Evolutionary conservation across 257 asterid species (phyloP).

Genomic region (Agastache rugosa): DNA sequence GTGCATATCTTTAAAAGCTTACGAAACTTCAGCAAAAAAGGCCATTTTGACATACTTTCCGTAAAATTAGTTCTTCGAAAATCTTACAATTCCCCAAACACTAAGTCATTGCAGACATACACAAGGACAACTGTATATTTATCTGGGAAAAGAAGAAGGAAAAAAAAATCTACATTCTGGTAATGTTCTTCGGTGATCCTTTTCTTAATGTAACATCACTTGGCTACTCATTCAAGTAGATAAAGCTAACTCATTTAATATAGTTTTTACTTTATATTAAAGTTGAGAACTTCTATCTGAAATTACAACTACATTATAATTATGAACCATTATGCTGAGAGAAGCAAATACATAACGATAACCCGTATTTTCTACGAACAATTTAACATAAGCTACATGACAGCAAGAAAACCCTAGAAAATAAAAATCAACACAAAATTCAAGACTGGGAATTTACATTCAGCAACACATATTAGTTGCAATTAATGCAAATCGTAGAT

Average conservation of each 20-base stretch:
- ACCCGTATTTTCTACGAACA: not conserved
- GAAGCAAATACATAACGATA: not conserved
- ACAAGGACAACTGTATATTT: not conserved
- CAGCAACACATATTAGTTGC: not conserved
- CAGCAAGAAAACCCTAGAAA: not conserved
- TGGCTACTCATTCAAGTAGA: constrained; percentile 19
- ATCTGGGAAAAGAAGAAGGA: not conserved
- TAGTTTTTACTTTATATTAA: not conserved
- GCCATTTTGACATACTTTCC: not conserved
- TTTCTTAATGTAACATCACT: constrained; percentile 13
- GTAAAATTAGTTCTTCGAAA: not conserved
- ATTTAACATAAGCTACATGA: not conserved
- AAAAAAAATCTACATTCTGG: not conserved
- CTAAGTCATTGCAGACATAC: not conserved
- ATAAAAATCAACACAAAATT: not conserved
- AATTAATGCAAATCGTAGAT: not conserved
- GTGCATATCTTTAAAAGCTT: not conserved
- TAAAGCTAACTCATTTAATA: not conserved
- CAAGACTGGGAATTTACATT: not conserved
- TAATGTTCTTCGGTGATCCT: not conserved
- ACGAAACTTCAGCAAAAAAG: not conserved
- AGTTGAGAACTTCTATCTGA: not conserved
- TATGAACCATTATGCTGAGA: constrained; percentile 20
- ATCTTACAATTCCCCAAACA: not conserved
- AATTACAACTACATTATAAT: not conserved